phyloP scores from a whole-genome alignment of 2,329 filamentous ascomycete species.

The Elsinoe australis region DNA sequence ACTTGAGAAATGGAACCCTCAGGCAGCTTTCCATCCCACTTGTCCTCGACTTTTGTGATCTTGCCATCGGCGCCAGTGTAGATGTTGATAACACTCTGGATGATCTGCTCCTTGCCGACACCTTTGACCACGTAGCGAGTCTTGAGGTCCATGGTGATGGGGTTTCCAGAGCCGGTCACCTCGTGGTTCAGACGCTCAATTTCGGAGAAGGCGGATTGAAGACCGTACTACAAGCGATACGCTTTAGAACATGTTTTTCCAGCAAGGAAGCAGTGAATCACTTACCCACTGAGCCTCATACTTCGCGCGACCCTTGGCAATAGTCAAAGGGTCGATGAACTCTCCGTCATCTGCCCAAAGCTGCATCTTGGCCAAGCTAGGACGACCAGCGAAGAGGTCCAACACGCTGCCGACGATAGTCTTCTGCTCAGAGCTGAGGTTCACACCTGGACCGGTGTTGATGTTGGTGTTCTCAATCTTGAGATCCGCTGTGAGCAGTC shows the following conservation, averaged over 20 bases:
- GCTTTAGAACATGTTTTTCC: neutral
- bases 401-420: conserved; percentile 52
- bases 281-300: conserved; percentile 43
- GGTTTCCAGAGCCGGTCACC: conserved; percentile 51
- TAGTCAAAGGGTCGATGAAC: conserved; percentile 53
- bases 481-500: conserved; percentile 26
- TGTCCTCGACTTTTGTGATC: conserved; percentile 48
- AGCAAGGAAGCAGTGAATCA: neutral
- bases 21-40: conserved; percentile 48
- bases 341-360: conserved; percentile 53
- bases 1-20: conserved; percentile 46
- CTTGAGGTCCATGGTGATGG: conserved; percentile 50
- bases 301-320: conserved; percentile 49
- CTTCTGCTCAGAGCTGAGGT: conserved; percentile 44
- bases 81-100: conserved; percentile 44
- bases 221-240: conserved; percentile 43
- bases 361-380: conserved; percentile 50
- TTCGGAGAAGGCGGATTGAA: conserved; percentile 50
- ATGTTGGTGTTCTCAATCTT: conserved; percentile 51
- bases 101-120: conserved; percentile 44
- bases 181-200: conserved; percentile 50
- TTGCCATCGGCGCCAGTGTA: conserved; percentile 37
- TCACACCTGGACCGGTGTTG: conserved; percentile 45
- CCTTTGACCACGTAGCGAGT: conserved; percentile 49
- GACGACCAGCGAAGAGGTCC: conserved; percentile 55